Evolutionary conservation across 371 early-diverging fungal species (phyloP).

Genomic region (Zychaea mexicana): DNA sequence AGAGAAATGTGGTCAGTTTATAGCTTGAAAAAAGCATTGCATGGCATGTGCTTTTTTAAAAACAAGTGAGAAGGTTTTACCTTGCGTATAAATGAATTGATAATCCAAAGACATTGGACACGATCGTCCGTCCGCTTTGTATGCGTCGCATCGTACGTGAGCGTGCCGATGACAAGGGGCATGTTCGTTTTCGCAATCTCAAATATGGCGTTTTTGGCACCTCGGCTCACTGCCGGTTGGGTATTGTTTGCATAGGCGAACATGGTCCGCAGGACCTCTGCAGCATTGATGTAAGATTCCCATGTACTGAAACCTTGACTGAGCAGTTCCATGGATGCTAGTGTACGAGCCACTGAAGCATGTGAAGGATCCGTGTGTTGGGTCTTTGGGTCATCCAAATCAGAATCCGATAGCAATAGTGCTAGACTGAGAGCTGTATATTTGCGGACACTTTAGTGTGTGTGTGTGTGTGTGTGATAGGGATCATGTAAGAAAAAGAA

Average conservation of each 20-base stretch:
- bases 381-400: constrained; percentile 28
- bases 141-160: constrained; percentile 78
- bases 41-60: no score
- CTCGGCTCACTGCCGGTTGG: constrained; percentile 43
- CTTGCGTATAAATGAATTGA: constrained; percentile 77
- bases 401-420: constrained; percentile 49
- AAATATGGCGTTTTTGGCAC: constrained; percentile 76
- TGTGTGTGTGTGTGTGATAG: no score
- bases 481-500: background rate
- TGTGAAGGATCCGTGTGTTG: constrained; percentile 39
- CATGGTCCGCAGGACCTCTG: constrained; percentile 69
- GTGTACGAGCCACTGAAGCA: constrained; percentile 57
- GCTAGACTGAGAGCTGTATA: constrained; percentile 62
- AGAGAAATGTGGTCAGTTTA: no score
- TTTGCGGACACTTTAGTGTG: constrained; percentile 51
- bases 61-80: constrained; percentile 26
- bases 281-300: constrained; percentile 78
- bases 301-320: constrained; percentile 78
- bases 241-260: constrained; percentile 59
- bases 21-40: no score
- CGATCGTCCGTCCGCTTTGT: constrained; percentile 62
- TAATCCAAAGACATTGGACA: constrained; percentile 62
- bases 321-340: constrained; percentile 75
- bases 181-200: constrained; percentile 72
- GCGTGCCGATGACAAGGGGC: constrained; percentile 71